A percentile compares a stretch with the other conserved stretches of the same genome.
These are phyloP conservation scores for Volvariella surrecta DNA, from an alignment of 1,284 basidiomycete genomes.

Conservation along the genomic window DNA sequence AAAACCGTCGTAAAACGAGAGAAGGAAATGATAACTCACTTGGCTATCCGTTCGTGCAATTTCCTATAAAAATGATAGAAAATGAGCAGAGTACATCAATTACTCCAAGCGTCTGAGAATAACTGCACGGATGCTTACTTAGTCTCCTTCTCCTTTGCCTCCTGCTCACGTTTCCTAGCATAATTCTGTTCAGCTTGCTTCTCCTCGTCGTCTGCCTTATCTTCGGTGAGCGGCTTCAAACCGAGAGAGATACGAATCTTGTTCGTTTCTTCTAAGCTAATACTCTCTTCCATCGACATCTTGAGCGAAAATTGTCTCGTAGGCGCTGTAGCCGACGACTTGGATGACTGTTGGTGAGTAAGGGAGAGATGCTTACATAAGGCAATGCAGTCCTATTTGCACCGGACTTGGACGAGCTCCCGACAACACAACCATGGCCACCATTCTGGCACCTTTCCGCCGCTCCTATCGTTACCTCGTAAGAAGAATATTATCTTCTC, in stretches of 20 bases:
- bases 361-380: slow-evolving; percentile 19
- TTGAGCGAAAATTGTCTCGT: slow-evolving; percentile 13
- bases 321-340: slow-evolving; percentile 7
- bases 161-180: slow-evolving; percentile 58
- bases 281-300: slow-evolving; percentile 79
- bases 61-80: slow-evolving; percentile 55
- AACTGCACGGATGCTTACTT: slow-evolving; percentile 41
- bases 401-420: slow-evolving; percentile 1
- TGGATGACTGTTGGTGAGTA: slow-evolving; percentile 1
- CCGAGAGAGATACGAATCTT: slow-evolving; percentile 93
- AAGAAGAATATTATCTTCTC: slow-evolving; percentile 5
- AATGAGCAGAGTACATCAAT: slow-evolving; percentile 10
- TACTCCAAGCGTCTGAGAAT: not conserved
- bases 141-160: slow-evolving; percentile 66
- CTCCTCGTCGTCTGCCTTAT: slow-evolving; percentile 61
- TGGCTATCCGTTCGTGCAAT: slow-evolving; percentile 58
- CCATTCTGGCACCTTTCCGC: slow-evolving; percentile 34
- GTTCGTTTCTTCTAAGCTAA: slow-evolving; percentile 97
- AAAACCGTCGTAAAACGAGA: slow-evolving; percentile 35
- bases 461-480: slow-evolving; percentile 46
- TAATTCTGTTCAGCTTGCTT: slow-evolving; percentile 84
- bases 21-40: slow-evolving; percentile 54
- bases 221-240: slow-evolving; percentile 87
- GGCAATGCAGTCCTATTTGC: not conserved
- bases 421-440: slow-evolving; percentile 25